Percentiles rank a stretch among this genome's conserved stretches.
These are phyloP conservation scores for Dothistroma pini DNA, from an alignment of 2,329 filamentous ascomycete species.

Conservation along the genomic window DNA sequence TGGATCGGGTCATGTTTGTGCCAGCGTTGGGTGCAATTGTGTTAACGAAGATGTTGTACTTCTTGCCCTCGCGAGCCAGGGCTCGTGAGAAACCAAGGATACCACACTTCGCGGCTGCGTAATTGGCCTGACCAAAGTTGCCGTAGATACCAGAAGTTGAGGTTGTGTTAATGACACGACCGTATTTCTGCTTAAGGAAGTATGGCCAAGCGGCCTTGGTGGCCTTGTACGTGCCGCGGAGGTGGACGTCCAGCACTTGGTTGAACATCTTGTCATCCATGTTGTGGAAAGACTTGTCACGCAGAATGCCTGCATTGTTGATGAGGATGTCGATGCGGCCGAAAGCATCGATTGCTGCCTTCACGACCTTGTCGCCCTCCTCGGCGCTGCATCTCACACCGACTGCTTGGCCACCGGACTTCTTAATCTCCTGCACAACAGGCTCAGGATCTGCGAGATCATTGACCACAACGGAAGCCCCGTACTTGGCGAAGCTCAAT, in stretches of 20 bases:
- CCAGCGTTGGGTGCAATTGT: slow-evolving; percentile 97
- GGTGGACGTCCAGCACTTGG: slow-evolving; percentile 85
- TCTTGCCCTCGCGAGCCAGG: slow-evolving; percentile 85
- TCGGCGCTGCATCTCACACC: slow-evolving; percentile 92
- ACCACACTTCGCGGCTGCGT: slow-evolving; percentile 67
- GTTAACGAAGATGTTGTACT: slow-evolving; percentile 98
- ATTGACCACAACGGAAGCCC: slow-evolving; percentile 87
- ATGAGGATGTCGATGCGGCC: slow-evolving; percentile 91
- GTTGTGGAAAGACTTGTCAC: slow-evolving; percentile 96
- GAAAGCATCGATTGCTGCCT: slow-evolving; percentile 88
- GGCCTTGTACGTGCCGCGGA: slow-evolving; percentile 91
- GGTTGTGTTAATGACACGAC: slow-evolving; percentile 93
- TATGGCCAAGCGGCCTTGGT: slow-evolving; percentile 98
- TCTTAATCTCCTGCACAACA: slow-evolving; percentile 89
- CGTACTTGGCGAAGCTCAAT: slow-evolving; percentile 79
- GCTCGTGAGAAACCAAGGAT: slow-evolving; percentile 95
- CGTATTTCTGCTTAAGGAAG: slow-evolving; percentile 98
- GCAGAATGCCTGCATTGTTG: slow-evolving; percentile 97
- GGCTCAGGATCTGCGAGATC: slow-evolving; percentile 89
- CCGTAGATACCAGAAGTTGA: slow-evolving; percentile 97
- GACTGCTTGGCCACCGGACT: slow-evolving; percentile 81
- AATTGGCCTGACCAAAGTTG: slow-evolving; percentile 99
- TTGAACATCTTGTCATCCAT: slow-evolving; percentile 97
- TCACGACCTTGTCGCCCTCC: slow-evolving; percentile 86
- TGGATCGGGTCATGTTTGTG: slow-evolving; percentile 88